Percentiles rank a stretch among this genome's conserved stretches.
Conservation (phyloP, 352 stramenopile species). For the Phytophthora palmivora region DNA sequence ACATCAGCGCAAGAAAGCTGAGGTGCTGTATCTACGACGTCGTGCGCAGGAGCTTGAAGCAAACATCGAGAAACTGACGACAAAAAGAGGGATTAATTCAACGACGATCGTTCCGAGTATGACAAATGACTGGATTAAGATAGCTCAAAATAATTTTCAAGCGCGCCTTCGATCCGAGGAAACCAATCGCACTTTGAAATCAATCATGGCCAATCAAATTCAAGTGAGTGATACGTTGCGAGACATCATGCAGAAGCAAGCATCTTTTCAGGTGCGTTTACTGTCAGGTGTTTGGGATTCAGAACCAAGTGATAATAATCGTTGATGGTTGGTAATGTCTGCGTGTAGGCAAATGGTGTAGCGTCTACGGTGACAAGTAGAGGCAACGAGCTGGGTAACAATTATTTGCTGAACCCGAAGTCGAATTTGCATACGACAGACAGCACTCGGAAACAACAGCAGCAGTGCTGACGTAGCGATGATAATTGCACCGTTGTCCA, state of each 20-base stretch:
- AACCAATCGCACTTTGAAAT: slow-evolving; percentile 5
- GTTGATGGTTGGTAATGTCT: too few species aligned
- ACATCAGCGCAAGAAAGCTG: slow-evolving; percentile 4
- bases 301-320: background rate
- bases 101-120: background rate
- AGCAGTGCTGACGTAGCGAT: too few species aligned
- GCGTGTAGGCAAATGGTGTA: too few species aligned
- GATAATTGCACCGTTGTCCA: too few species aligned
- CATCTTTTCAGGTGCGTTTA: slow-evolving; percentile 2
- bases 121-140: background rate
- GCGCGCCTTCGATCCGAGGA: slow-evolving; percentile 13
- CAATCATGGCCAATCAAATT: slow-evolving; percentile 3
- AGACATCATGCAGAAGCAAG: slow-evolving; percentile 2
- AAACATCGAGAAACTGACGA: too few species aligned
- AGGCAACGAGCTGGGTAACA: too few species aligned
- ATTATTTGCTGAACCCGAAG: too few species aligned
- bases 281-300: too few species aligned
- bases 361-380: too few species aligned
- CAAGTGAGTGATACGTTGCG: background rate
- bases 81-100: background rate
- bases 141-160: background rate
- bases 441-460: too few species aligned
- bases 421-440: too few species aligned
- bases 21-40: slow-evolving; percentile 3
- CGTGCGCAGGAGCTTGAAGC: background rate